Evolutionary conservation across 2,329 filamentous ascomycete genomes (phyloP).

Genomic region (Xylogone sp.): DNA sequence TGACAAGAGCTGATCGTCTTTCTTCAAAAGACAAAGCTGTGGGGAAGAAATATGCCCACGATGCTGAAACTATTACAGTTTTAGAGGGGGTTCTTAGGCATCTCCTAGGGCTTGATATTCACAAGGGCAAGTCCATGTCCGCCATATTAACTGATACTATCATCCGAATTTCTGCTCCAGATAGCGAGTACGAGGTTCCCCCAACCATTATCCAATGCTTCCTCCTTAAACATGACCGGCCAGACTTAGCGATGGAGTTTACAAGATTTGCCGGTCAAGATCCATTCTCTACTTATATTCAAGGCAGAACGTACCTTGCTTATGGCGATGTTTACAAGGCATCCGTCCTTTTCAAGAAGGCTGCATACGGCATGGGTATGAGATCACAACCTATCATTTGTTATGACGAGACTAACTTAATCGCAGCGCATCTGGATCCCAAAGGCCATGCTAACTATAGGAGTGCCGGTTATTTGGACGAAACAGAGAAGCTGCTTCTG

Average conservation of each 20-base stretch:
- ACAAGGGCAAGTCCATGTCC: constrained; percentile 47
- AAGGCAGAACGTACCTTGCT: constrained; percentile 73
- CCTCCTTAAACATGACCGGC: constrained; percentile 54
- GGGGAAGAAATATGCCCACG: constrained; percentile 36
- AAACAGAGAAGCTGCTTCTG: constrained; percentile 66
- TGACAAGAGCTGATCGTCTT: constrained; percentile 37
- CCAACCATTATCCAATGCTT: constrained; percentile 59
- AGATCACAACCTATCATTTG: constrained; percentile 13
- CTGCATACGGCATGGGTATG: constrained; percentile 78
- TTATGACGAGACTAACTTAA: constrained; percentile 10
- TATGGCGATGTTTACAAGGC: constrained; percentile 72
- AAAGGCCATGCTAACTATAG: constrained; percentile 38
- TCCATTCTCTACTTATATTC: constrained; percentile 73
- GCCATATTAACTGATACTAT: constrained; percentile 64
- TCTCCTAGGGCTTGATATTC: constrained; percentile 57
- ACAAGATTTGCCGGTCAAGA: constrained; percentile 52
- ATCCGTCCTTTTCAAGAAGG: constrained; percentile 73
- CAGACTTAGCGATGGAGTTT: constrained; percentile 57
- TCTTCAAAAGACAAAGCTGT: constrained; percentile 27
- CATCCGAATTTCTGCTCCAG: constrained; percentile 59
- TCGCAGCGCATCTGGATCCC: constrained; percentile 19
- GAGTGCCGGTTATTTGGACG: constrained; percentile 66
- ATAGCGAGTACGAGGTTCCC: constrained; percentile 63
- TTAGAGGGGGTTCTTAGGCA: constrained; percentile 58
- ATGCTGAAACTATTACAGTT: constrained; percentile 50